phyloP scores from a whole-genome alignment of 352 stramenopile species.

The Pythium apleroticum region DNA sequence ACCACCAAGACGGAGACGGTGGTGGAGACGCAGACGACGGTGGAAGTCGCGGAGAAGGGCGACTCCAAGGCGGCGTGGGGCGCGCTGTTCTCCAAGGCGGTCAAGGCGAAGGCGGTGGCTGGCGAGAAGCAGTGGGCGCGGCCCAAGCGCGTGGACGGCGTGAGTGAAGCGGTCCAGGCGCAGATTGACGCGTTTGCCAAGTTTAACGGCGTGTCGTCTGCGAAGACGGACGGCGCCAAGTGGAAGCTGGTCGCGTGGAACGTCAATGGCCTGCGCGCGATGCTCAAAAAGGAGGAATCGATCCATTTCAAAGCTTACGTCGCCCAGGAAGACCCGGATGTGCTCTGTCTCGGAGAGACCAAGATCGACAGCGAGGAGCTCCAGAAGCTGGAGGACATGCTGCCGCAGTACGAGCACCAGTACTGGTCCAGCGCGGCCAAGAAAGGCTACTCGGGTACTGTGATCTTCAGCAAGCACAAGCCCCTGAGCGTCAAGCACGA shows the following conservation, averaged over 20 bases:
- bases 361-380: conserved; percentile 80
- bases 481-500: conserved; percentile 69
- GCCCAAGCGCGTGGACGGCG: conserved; percentile 23
- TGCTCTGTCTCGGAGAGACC: conserved; percentile 85
- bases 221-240: conserved; percentile 9
- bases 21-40: background rate
- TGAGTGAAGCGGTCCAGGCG: conserved; percentile 43
- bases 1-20: conserved; percentile 16
- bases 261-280: conserved; percentile 77
- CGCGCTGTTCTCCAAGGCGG: conserved; percentile 23
- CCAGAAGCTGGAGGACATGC: conserved; percentile 66
- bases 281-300: conserved; percentile 71
- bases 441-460: conserved; percentile 80
- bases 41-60: background rate
- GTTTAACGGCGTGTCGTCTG: conserved; percentile 52
- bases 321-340: conserved; percentile 73
- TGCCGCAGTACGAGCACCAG: conserved; percentile 74
- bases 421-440: conserved; percentile 78
- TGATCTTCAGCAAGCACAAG: conserved; percentile 71
- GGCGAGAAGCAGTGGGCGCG: conserved; percentile 17
- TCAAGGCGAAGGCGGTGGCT: conserved; percentile 10
- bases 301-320: conserved; percentile 74
- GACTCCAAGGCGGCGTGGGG: conserved; percentile 26
- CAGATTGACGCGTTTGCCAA: conserved; percentile 46
- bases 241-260: conserved; percentile 79